Evolutionary conservation across 2,329 filamentous ascomycete species (phyloP).

Genomic region (Beauveria pseudobassiana): DNA sequence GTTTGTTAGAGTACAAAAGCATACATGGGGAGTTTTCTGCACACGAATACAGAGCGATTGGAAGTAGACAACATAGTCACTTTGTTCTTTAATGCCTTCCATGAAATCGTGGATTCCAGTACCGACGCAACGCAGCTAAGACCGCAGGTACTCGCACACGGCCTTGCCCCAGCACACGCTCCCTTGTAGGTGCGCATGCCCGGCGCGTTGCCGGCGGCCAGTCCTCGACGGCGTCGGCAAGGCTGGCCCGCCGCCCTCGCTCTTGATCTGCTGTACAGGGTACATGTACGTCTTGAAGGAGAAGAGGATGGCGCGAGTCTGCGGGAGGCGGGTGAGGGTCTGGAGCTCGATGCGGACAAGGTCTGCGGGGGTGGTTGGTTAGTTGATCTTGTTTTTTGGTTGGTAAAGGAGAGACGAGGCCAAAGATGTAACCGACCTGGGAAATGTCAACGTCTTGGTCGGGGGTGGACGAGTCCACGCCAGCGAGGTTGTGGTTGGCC

Average conservation of each 20-base stretch:
- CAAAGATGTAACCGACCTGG: constrained; percentile 20
- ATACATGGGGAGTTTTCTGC: background rate
- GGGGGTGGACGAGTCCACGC: constrained; percentile 24
- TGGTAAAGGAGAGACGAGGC: no score
- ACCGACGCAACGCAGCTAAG: background rate
- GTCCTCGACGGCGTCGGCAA: constrained; percentile 44
- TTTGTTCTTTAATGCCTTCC: no score
- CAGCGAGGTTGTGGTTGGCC: constrained; percentile 28
- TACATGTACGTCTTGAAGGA: constrained; percentile 51
- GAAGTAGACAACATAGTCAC: background rate
- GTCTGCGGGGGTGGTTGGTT: constrained; percentile 14
- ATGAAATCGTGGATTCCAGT: background rate
- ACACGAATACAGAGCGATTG: background rate
- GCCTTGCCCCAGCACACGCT: constrained; percentile 38
- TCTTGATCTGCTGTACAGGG: constrained; percentile 38
- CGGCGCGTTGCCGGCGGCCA: constrained; percentile 42
- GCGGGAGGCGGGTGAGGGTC: constrained; percentile 41
- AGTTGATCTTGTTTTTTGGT: no score
- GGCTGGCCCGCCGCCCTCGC: constrained; percentile 37
- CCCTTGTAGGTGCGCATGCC: constrained; percentile 48
- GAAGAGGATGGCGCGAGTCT: constrained; percentile 40
- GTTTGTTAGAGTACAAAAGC: background rate
- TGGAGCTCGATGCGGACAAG: constrained; percentile 42
- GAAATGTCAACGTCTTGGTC: constrained; percentile 32
- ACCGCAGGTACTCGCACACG: constrained; percentile 39